phyloP scores from a whole-genome alignment of 768 basidiomycete genomes.

The Serendipita sp. region DNA sequence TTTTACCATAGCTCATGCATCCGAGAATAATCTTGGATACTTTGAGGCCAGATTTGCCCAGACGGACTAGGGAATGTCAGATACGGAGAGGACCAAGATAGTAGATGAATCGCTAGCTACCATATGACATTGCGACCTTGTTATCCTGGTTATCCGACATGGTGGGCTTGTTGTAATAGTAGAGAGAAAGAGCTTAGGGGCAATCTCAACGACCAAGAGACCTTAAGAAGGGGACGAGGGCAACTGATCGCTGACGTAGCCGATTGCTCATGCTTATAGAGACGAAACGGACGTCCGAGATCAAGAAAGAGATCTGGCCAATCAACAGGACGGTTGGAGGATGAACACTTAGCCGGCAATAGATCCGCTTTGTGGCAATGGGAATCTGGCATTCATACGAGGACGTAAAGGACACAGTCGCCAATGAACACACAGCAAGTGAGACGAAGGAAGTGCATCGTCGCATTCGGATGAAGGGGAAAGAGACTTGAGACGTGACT shows the following conservation, averaged over 20 bases:
- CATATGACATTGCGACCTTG: conserved; percentile 45
- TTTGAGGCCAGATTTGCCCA: conserved; percentile 21
- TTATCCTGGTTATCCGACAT: conserved; percentile 29
- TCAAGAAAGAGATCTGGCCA: neutral
- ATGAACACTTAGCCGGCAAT: conserved; percentile 11
- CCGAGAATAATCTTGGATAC: conserved; percentile 27
- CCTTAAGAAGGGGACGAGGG: neutral
- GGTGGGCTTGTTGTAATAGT: neutral
- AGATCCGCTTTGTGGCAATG: neutral
- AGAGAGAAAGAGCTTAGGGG: neutral
- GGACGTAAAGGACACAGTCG: neutral
- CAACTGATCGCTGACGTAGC: neutral
- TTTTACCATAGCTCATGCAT: conserved; percentile 19
- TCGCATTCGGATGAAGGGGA: neutral
- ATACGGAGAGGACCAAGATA: conserved; percentile 20
- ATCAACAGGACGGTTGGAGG: neutral
- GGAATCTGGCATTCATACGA: neutral
- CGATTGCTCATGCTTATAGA: neutral
- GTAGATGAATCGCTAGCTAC: conserved; percentile 29
- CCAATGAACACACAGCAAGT: neutral
- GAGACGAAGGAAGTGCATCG: neutral
- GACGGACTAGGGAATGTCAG: conserved; percentile 15
- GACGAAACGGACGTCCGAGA: neutral
- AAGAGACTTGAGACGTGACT: neutral
- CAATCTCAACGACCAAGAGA: neutral